Conservation (phyloP, 768 basidiomycete genomes). For the Rhodotorula graminis region DNA sequence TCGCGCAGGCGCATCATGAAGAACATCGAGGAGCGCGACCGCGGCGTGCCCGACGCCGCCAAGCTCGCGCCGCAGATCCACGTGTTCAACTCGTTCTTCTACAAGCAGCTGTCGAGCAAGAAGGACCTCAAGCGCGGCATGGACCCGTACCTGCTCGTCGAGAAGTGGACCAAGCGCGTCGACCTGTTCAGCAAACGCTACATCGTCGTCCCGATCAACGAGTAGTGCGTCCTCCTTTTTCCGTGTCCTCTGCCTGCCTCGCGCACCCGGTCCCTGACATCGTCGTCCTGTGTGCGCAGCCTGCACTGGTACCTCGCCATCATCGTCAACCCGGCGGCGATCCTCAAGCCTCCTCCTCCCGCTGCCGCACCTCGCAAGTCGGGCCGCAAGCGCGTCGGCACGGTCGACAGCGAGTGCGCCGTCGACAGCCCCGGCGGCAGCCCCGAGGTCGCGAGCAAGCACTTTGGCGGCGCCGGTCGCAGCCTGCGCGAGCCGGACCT, state of each 20-base stretch:
- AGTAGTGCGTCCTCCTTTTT: constrained; percentile 60
- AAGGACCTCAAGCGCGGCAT: constrained; percentile 45
- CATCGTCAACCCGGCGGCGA: constrained; percentile 71
- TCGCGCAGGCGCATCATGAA: constrained; percentile 57
- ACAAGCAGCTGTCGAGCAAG: constrained; percentile 73
- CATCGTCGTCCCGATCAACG: constrained; percentile 92
- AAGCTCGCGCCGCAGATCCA: constrained; percentile 67
- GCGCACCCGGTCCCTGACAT: not conserved
- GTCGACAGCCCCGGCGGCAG: not conserved
- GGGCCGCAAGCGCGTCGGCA: not conserved
- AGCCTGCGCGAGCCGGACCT: not conserved
- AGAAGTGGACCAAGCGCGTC: constrained; percentile 88
- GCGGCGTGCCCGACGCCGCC: not conserved
- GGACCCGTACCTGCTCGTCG: constrained; percentile 64
- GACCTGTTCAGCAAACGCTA: constrained; percentile 87
- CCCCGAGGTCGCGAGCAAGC: not conserved
- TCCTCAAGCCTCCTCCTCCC: constrained; percentile 46
- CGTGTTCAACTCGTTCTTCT: constrained; percentile 96
- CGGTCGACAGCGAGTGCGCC: not conserved
- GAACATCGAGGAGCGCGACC: constrained; percentile 49
- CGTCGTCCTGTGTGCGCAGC: constrained; percentile 49
- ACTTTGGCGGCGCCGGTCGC: not conserved
- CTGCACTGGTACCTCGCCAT: constrained; percentile 96
- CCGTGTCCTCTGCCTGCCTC: no score
- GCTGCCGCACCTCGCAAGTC: not conserved